These are phyloP conservation scores for Trichoderma arundinaceum DNA, from an alignment of 2,329 filamentous ascomycete genomes.

Conservation along the genomic window DNA sequence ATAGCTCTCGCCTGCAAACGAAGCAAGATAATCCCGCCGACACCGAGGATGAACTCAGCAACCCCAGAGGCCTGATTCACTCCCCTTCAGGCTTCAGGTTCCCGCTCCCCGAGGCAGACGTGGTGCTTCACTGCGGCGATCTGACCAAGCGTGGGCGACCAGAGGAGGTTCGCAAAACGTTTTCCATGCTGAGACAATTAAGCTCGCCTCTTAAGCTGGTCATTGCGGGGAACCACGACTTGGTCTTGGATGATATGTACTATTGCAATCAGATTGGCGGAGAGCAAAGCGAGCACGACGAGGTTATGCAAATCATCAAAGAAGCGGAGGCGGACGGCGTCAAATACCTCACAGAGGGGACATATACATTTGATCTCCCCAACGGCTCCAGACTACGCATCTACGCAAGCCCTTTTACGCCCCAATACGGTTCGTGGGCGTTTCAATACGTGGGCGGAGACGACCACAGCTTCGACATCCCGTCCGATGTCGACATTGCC, in stretches of 20 bases:
- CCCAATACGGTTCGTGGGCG: slow-evolving; percentile 52
- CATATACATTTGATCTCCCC: slow-evolving; percentile 51
- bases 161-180: slow-evolving; percentile 48
- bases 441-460: slow-evolving; percentile 54
- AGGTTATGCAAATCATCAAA: slow-evolving; percentile 48
- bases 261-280: slow-evolving; percentile 31
- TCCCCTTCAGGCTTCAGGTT: slow-evolving; percentile 41
- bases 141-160: slow-evolving; percentile 52
- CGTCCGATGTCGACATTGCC: slow-evolving; percentile 50
- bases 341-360: slow-evolving; percentile 55
- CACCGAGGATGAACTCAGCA: slow-evolving; percentile 39
- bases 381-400: slow-evolving; percentile 58
- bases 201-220: slow-evolving; percentile 58
- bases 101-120: slow-evolving; percentile 49
- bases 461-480: slow-evolving; percentile 49
- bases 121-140: slow-evolving; percentile 60
- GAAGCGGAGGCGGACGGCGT: slow-evolving; percentile 49
- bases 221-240: slow-evolving; percentile 63
- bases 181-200: slow-evolving; percentile 51
- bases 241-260: slow-evolving; percentile 46
- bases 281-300: slow-evolving; percentile 37
- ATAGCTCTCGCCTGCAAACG: slow-evolving; percentile 38
- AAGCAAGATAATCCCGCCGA: slow-evolving; percentile 32
- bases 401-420: slow-evolving; percentile 61
- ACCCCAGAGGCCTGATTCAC: slow-evolving; percentile 26